These are phyloP conservation scores for Schizothecium vesticola DNA, from an alignment of 495 filamentous ascomycete genomes.

Conservation along the genomic window DNA sequence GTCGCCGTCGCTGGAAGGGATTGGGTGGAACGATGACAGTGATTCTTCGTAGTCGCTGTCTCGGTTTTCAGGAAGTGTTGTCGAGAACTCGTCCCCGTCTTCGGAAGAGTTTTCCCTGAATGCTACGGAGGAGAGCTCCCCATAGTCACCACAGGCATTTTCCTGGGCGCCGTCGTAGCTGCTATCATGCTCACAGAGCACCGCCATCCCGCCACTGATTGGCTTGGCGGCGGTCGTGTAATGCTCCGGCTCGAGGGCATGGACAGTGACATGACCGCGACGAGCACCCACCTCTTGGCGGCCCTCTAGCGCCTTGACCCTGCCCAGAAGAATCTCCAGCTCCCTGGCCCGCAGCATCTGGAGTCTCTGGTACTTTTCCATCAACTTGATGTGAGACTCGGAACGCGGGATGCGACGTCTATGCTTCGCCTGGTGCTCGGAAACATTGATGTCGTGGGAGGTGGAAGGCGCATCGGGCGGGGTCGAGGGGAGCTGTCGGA, in stretches of 20 bases:
- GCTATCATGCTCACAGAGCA: background rate
- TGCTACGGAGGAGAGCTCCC: background rate
- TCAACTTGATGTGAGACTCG: slow-evolving; percentile 21
- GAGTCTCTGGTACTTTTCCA: slow-evolving; percentile 29
- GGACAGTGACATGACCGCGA: background rate
- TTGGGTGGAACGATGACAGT: too few relatives aligned
- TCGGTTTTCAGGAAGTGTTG: background rate
- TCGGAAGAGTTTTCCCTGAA: background rate
- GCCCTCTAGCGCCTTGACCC: slow-evolving; percentile 28
- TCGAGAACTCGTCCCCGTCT: background rate
- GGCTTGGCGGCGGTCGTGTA: background rate
- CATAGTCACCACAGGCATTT: background rate
- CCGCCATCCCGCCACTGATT: background rate
- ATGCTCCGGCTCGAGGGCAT: background rate
- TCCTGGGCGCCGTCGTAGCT: too few relatives aligned
- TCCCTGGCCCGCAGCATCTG: slow-evolving; percentile 30
- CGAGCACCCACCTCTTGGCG: background rate
- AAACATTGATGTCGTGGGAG: background rate
- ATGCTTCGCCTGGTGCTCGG: background rate
- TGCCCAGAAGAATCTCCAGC: slow-evolving; percentile 22
- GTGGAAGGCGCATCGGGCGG: background rate
- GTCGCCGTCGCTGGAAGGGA: background rate
- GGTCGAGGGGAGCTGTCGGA: background rate
- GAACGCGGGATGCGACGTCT: slow-evolving; percentile 1
- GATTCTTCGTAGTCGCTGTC: background rate